Conservation (phyloP, 352 stramenopile species). For the Pythium periplocum region DNA sequence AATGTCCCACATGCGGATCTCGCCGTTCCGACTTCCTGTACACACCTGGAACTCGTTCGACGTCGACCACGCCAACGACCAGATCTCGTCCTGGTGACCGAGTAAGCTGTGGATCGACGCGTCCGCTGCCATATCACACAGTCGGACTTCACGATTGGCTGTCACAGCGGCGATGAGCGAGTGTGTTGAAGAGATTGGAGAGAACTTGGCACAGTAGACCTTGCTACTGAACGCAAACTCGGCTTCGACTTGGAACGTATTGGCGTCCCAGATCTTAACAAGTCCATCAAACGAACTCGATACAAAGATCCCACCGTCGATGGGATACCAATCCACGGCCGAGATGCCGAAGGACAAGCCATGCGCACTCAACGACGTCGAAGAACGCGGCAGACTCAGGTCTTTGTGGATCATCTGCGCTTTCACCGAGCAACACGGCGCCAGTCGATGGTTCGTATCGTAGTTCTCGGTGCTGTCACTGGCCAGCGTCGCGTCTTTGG, state of each 20-base stretch:
- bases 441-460: conserved; percentile 28
- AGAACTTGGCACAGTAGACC: conserved; percentile 69
- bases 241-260: conserved; percentile 59
- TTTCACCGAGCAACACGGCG: conserved; percentile 5
- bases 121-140: conserved; percentile 73
- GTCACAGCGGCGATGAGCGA: conserved; percentile 66
- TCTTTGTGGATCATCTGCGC: conserved; percentile 14
- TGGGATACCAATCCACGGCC: conserved; percentile 82
- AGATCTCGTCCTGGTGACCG: conserved; percentile 76
- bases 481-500: conserved; percentile 24
- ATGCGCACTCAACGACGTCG: background rate
- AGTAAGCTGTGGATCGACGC: conserved; percentile 61
- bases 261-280: conserved; percentile 75
- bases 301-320: conserved; percentile 79
- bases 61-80: conserved; percentile 68
- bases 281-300: conserved; percentile 63
- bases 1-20: conserved; percentile 86
- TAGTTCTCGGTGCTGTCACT: conserved; percentile 11
- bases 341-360: conserved; percentile 57
- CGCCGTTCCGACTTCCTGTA: conserved; percentile 48
- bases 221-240: conserved; percentile 54
- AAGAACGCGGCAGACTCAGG: background rate
- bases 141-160: conserved; percentile 47
- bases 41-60: conserved; percentile 67
- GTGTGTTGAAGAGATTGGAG: conserved; percentile 42